Base-by-base conservation (phyloP, 2,329 filamentous ascomycete species). In the Aspergillus texensis region DNA sequence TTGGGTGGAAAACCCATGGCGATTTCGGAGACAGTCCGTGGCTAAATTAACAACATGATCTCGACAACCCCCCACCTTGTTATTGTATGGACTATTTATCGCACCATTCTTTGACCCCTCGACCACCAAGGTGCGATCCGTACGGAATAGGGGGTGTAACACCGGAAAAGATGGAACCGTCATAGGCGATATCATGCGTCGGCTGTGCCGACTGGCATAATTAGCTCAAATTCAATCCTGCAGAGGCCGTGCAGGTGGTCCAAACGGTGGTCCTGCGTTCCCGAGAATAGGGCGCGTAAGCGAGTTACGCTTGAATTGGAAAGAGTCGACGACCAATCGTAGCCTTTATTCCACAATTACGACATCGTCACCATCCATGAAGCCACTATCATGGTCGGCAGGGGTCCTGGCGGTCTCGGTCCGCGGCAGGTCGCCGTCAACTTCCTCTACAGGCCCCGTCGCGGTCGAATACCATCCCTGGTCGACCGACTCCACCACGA, bases 401-500 rank as follows among this genome's bases (percentile, higher is more conserved):
- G 67, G 54, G 46, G 56, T 46, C 41, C 58, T 55, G 57, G 39
- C 57, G 53, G 57, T 62, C 55, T 65, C 55, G 63, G 65, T 60
- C 63, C 61, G 62, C 66, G 66, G 58, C 45, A 62, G 52, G 63
- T 67, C 59, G 60, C 62, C 59, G n/a, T 62, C 61, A 26, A 63
- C 62, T 60, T 67, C 65, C 61, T 73, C 66, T 34, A 61, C 57
- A 32, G 68, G 67, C 16, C 60, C 65, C 21, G 66, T 72, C 30
- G 75, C 72, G 50, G 71, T 70, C 45, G 68, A 68, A 65, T 79
- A 80, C 78, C 78, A 80, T 39, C 73, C 71, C 63, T 70, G 71
- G 70, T 80, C 78, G 54, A 83, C 68, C 68, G 77, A 82, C 24
- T 67, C 65, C 11, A 77, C 72, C 59, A 83, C 66, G 39, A 74